Evolutionary conservation across 2,329 filamentous ascomycete genomes (phyloP).

Genomic region (Colletotrichum plurivorum): DNA sequence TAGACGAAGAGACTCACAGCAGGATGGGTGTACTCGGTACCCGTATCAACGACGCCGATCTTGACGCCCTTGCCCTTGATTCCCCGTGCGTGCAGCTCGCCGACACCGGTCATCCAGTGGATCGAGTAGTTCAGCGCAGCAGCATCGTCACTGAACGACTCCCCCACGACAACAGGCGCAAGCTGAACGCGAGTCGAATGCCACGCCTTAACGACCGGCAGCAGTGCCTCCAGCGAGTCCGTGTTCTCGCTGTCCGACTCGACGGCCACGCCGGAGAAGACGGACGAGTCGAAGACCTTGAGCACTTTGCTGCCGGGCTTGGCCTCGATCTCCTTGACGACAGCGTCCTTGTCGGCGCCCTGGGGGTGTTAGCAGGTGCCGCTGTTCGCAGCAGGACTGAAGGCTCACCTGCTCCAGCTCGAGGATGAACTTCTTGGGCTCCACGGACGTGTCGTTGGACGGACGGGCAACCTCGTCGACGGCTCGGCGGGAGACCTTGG

Average conservation of each 20-base stretch:
- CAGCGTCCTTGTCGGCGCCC: constrained; percentile 32
- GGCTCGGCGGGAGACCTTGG: constrained; percentile 28
- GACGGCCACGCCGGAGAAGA: constrained; percentile 47
- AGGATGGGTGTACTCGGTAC: constrained; percentile 56
- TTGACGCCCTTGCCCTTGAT: constrained; percentile 55
- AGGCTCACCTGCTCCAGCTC: constrained; percentile 30
- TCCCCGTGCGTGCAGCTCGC: constrained; percentile 54
- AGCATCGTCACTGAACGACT: constrained; percentile 36
- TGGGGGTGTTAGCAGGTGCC: background rate
- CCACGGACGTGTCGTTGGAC: constrained; percentile 25
- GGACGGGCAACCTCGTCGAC: constrained; percentile 13
- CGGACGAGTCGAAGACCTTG: constrained; percentile 45
- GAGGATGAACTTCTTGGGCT: constrained; percentile 40
- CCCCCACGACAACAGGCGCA: constrained; percentile 22
- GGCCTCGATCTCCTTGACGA: constrained; percentile 34
- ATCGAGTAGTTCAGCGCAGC: constrained; percentile 49
- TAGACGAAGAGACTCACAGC: constrained; percentile 44
- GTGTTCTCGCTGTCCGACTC: constrained; percentile 40
- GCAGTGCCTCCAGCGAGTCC: constrained; percentile 40
- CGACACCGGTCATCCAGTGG: constrained; percentile 56
- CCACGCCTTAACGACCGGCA: constrained; percentile 38
- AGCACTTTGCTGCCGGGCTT: constrained; percentile 30
- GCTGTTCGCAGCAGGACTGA: no score
- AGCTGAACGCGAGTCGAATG: constrained; percentile 36
- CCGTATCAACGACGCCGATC: constrained; percentile 57